These are phyloP conservation scores for Nakaseomyces bracarensis DNA, from an alignment of 1,139 yeast species.

Conservation along the genomic window DNA sequence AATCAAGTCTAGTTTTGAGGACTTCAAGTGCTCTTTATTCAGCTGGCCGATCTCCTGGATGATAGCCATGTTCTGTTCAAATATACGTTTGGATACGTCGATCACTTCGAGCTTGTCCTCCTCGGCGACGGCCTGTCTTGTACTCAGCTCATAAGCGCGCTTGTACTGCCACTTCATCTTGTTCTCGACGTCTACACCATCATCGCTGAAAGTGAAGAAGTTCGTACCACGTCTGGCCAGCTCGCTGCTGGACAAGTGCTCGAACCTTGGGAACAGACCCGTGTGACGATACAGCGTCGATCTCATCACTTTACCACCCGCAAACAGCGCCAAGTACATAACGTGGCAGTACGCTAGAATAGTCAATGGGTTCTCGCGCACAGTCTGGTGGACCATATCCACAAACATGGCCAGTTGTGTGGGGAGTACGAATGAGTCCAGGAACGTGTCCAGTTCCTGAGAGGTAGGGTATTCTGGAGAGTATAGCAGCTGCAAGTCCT, in stretches of 20 bases:
- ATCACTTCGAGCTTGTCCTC: slow-evolving; percentile 62
- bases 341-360: slow-evolving; percentile 81
- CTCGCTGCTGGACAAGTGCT: slow-evolving; percentile 55
- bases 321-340: slow-evolving; percentile 76
- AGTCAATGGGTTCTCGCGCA: slow-evolving; percentile 58
- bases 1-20: background rate
- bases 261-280: slow-evolving; percentile 67
- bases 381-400: slow-evolving; percentile 47
- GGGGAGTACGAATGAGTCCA: slow-evolving; percentile 32
- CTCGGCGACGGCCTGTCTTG: slow-evolving; percentile 61
- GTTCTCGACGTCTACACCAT: slow-evolving; percentile 63
- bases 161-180: slow-evolving; percentile 58
- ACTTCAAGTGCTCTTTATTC: slow-evolving; percentile 36
- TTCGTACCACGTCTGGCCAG: slow-evolving; percentile 54
- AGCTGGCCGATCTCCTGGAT: slow-evolving; percentile 58
- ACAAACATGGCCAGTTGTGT: slow-evolving; percentile 54
- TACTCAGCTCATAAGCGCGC: slow-evolving; percentile 67
- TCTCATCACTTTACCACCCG: slow-evolving; percentile 73
- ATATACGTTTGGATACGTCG: slow-evolving; percentile 58
- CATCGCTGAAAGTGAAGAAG: slow-evolving; percentile 63
- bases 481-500: slow-evolving; percentile 63
- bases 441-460: slow-evolving; percentile 31
- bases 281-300: slow-evolving; percentile 58
- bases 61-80: slow-evolving; percentile 52
- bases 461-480: slow-evolving; percentile 49